These are phyloP conservation scores for Pichia gijzeniarum DNA, from an alignment of 805 yeast species.

Conservation along the genomic window DNA sequence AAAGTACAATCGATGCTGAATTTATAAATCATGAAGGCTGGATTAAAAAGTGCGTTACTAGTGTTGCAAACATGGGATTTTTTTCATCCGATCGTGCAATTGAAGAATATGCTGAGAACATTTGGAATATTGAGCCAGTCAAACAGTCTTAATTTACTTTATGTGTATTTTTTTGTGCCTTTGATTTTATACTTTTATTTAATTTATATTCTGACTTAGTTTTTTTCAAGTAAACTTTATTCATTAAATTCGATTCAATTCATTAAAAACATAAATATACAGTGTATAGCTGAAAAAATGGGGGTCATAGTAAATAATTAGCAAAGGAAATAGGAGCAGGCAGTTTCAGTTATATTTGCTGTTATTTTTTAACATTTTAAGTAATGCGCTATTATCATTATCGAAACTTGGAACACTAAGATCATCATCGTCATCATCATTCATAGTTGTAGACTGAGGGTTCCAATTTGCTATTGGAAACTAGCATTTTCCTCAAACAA, in stretches of 20 bases:
- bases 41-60: constrained; percentile 67
- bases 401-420: neutral
- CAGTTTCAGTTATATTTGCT: too few relatives aligned
- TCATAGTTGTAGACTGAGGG: neutral
- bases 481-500: constrained; percentile 42
- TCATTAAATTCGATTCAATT: too few relatives aligned
- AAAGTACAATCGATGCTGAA: constrained; percentile 64
- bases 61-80: constrained; percentile 92
- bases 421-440: neutral
- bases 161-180: neutral
- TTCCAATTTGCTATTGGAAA: constrained; percentile 11
- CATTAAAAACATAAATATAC: too few relatives aligned
- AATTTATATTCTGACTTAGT: neutral
- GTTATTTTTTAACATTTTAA: too few relatives aligned
- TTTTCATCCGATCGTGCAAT: constrained; percentile 87
- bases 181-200: neutral
- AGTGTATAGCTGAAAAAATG: neutral
- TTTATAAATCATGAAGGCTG: constrained; percentile 59
- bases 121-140: constrained; percentile 86
- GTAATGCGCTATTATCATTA: too few relatives aligned
- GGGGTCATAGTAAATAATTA: too few relatives aligned
- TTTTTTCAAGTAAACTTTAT: too few relatives aligned
- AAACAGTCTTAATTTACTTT: neutral
- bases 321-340: too few relatives aligned
- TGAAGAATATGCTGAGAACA: constrained; percentile 84